A percentile compares a stretch with the other conserved stretches of the same genome.
These are phyloP conservation scores for Barnettozyma californica DNA, from an alignment of 805 yeast species.

Conservation along the genomic window DNA sequence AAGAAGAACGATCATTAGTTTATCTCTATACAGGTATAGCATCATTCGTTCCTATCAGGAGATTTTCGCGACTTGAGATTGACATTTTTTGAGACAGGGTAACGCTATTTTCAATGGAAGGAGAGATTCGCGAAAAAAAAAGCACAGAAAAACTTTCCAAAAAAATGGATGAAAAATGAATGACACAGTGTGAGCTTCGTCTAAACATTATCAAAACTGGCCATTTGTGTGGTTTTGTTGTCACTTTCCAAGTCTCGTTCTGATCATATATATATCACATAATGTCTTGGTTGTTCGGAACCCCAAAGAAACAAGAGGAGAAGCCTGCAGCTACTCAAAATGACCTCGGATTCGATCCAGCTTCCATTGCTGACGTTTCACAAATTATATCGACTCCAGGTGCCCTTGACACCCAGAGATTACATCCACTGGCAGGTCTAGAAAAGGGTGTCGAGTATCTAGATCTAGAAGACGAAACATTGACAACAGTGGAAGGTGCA, in stretches of 20 bases:
- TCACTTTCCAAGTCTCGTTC: neutral
- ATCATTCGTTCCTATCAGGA: neutral
- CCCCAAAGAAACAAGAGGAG: constrained; percentile 23
- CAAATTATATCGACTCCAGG: constrained; percentile 56
- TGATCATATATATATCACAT: neutral
- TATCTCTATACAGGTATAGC: too few relatives aligned
- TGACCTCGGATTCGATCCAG: constrained; percentile 56
- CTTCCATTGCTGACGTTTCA: constrained; percentile 57
- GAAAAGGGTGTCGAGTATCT: constrained; percentile 86
- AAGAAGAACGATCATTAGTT: too few relatives aligned
- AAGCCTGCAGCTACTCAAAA: constrained; percentile 6
- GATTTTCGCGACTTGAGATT: neutral
- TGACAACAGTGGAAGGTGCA: constrained; percentile 76
- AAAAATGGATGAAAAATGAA: neutral
- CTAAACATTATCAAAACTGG: neutral
- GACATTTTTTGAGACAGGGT: neutral
- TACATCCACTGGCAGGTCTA: constrained; percentile 91
- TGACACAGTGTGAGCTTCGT: neutral
- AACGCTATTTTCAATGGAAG: neutral
- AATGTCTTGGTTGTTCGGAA: constrained; percentile 29
- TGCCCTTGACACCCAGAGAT: constrained; percentile 59
- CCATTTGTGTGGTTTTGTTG: neutral
- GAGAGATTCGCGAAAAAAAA: neutral
- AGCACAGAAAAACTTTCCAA: neutral
- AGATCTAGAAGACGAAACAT: constrained; percentile 80